Base-by-base conservation (phyloP, 495 filamentous ascomycete genomes). In the Penicillium paxilli region DNA sequence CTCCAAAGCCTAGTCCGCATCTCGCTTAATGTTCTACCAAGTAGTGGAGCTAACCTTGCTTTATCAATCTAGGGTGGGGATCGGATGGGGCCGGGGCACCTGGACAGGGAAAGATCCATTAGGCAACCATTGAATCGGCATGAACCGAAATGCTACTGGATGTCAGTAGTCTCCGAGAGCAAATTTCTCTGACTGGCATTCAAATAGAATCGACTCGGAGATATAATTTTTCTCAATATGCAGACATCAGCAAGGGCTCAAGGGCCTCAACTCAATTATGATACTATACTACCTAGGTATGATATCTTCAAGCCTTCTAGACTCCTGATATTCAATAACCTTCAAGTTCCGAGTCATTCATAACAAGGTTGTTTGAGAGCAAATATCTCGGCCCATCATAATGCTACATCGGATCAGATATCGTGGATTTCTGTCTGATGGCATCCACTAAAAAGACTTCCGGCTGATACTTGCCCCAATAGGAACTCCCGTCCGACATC, bases 41-140 rank as follows among this genome's bases (percentile, higher is more conserved):
- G 5, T 22, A 9, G 40, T 42, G 40, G 40, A 14, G 40, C 17
- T 23, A 2, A 10, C 21, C 19, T 7, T 3, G 17, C 40, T 42
- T 42, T 42, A 42, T 42, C 40, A 42, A 42, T 42, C 40, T 42
- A 42, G 10, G 8, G 40, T 42, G 40, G 40, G 40, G 40, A 23
- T 42, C 10, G 40, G n/a, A 42, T 42, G 40, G 40, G n/a, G 19
- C 40, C 11, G n/a, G n/a, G n/a, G n/a, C n/a, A n/a, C n/a, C n/a
- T n/a, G 20, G 40, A 23, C 40, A 21, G 9, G 40, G 10, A 42
- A 40, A 7, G 23, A 8, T 23, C 9, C 21, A 23, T 42, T 42
- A 42, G 40, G 40, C 40, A 42, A 23, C 40, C 40, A 42, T 42
- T 21, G 17, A 23, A 41, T 5, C 38, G 38, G 38, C 20, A 41